Evolutionary conservation across 2,329 filamentous ascomycete genomes (phyloP).

Genomic region (Stagonosporopsis vannaccii): DNA sequence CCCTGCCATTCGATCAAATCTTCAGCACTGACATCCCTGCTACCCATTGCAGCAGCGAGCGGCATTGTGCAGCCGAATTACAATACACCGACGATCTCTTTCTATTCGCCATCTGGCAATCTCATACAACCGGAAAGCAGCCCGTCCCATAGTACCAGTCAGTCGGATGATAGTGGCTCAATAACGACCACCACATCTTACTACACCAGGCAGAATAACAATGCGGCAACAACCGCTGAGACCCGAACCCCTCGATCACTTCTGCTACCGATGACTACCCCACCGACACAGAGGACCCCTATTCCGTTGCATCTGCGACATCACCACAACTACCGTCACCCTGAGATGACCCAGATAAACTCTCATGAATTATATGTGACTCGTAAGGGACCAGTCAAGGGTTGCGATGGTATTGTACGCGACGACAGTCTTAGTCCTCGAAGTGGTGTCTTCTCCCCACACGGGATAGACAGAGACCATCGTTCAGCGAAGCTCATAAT

Average conservation of each 20-base stretch:
- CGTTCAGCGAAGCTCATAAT: slow-evolving; percentile 14
- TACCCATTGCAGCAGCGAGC: slow-evolving; percentile 48
- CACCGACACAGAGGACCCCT: slow-evolving; percentile 24
- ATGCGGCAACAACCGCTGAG: background rate
- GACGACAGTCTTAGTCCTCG: slow-evolving; percentile 29
- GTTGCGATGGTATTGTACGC: slow-evolving; percentile 39
- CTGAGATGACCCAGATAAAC: slow-evolving; percentile 27
- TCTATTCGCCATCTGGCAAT: slow-evolving; percentile 46
- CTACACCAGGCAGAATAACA: slow-evolving; percentile 16
- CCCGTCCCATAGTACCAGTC: slow-evolving; percentile 21
- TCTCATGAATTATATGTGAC: slow-evolving; percentile 22
- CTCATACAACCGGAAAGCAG: slow-evolving; percentile 39
- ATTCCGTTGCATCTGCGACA: slow-evolving; percentile 34
- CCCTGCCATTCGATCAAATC: slow-evolving; percentile 39
- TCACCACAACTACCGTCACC: slow-evolving; percentile 29
- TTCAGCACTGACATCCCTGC: slow-evolving; percentile 45
- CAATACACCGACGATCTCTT: slow-evolving; percentile 39
- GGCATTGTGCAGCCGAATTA: slow-evolving; percentile 43
- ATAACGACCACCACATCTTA: slow-evolving; percentile 17
- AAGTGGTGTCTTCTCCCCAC: slow-evolving; percentile 16
- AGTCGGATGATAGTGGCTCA: slow-evolving; percentile 14
- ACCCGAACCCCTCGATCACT: slow-evolving; percentile 18
- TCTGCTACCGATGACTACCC: slow-evolving; percentile 33
- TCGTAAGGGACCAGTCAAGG: slow-evolving; percentile 25
- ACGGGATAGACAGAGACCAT: background rate